Percentiles rank a stretch among this genome's conserved stretches.
Evolutionary conservation across 148 eudicot genomes (phyloP).

Genomic region (Cornus florida): DNA sequence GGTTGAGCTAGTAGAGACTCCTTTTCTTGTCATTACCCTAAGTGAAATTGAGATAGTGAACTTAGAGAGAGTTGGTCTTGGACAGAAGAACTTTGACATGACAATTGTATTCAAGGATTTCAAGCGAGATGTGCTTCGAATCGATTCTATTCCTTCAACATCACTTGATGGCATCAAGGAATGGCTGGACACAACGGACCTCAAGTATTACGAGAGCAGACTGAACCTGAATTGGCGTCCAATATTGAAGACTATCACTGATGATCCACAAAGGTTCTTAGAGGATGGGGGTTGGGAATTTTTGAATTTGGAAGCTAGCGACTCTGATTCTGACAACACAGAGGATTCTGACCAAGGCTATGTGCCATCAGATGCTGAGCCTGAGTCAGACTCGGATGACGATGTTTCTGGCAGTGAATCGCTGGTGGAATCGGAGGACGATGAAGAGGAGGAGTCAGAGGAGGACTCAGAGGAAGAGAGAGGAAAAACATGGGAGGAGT

Average conservation of each 20-base stretch:
- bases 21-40: slow-evolving; percentile 70
- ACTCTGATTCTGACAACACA: slow-evolving; percentile 72
- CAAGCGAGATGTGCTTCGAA: slow-evolving; percentile 81
- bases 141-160: slow-evolving; percentile 82
- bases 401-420: slow-evolving; percentile 87
- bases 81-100: slow-evolving; percentile 95
- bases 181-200: slow-evolving; percentile 90
- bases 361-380: slow-evolving; percentile 81
- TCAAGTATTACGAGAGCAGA: slow-evolving; percentile 92
- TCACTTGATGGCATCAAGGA: slow-evolving; percentile 91
- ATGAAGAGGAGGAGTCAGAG: slow-evolving; percentile 74
- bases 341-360: slow-evolving; percentile 86
- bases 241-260: slow-evolving; percentile 78
- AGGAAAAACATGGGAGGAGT: slow-evolving; percentile 94
- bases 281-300: slow-evolving; percentile 98
- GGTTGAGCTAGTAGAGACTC: slow-evolving; percentile 85
- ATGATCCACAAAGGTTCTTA: slow-evolving; percentile 74
- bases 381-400: slow-evolving; percentile 82
- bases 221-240: slow-evolving; percentile 88
- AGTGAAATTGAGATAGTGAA: slow-evolving; percentile 90
- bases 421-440: slow-evolving; percentile 84
- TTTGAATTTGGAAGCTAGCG: slow-evolving; percentile 80
- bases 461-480: slow-evolving; percentile 72
- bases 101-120: slow-evolving; percentile 89
- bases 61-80: slow-evolving; percentile 90